Percentiles rank a stretch among this genome's conserved stretches.
phyloP scores from a whole-genome alignment of 2,329 filamentous ascomycete species.

The Phoma sp. region DNA sequence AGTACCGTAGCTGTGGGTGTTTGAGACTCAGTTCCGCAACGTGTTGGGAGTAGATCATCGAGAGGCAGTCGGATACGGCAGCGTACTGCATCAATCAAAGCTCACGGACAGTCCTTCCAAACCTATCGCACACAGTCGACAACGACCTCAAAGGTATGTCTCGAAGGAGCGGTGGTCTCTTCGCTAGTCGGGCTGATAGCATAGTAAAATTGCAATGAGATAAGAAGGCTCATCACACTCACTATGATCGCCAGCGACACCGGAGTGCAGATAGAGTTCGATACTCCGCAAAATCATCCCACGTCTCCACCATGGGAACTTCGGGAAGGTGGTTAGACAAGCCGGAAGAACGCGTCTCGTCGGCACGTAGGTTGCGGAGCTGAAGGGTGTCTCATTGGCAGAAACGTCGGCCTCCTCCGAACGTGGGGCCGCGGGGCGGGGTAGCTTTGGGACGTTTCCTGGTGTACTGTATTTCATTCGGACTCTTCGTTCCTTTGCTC shows the following conservation, averaged over 20 bases:
- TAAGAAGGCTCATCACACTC: background rate
- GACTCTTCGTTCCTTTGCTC: background rate
- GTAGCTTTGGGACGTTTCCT: slow-evolving; percentile 2
- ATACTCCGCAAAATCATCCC: background rate
- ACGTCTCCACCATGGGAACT: background rate
- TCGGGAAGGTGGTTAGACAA: slow-evolving; percentile 19
- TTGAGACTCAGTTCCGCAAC: too few relatives aligned
- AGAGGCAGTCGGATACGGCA: too few relatives aligned
- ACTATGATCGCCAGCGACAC: background rate
- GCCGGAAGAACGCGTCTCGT: background rate
- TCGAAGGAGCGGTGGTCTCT: background rate
- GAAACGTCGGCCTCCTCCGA: slow-evolving; percentile 9
- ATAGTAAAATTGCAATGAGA: background rate
- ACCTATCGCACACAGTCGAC: background rate
- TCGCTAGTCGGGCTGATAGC: background rate
- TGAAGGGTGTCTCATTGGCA: slow-evolving; percentile 9
- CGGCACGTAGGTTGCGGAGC: slow-evolving; percentile 6
- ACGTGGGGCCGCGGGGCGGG: slow-evolving; percentile 15
- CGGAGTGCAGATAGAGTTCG: background rate
- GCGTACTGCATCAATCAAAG: too few relatives aligned
- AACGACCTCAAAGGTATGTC: background rate
- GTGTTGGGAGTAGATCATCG: too few relatives aligned
- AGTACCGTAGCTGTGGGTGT: too few relatives aligned
- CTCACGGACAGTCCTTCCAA: background rate
- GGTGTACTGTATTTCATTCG: background rate